Percentiles rank a stretch among this genome's conserved stretches.
phyloP scores from a whole-genome alignment of 805 yeast genomes.

The Saturnispora hagleri region DNA sequence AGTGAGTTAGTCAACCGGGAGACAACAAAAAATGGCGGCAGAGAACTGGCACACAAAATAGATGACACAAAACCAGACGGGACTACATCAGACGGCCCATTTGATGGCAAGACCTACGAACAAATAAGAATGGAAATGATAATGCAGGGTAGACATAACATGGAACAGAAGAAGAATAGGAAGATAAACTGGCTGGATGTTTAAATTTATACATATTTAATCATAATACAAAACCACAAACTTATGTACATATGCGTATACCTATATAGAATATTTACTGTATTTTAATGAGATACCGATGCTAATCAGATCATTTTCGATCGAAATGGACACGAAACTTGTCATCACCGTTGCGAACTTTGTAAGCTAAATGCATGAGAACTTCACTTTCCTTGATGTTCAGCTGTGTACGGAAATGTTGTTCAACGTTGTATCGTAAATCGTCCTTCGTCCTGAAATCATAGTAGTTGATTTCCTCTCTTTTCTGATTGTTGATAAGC shows the following conservation, averaged over 20 bases:
- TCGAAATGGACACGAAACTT: constrained; percentile 33
- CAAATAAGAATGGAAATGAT: constrained; percentile 50
- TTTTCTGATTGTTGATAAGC: constrained; percentile 22
- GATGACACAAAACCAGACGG: not conserved
- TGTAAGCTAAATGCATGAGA: constrained; percentile 80
- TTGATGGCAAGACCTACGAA: constrained; percentile 37
- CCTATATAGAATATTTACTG: not conserved
- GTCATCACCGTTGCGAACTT: constrained; percentile 57
- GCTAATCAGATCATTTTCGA: constrained; percentile 1
- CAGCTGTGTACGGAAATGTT: constrained; percentile 49
- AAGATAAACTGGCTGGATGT: not conserved
- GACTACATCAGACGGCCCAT: constrained; percentile 16
- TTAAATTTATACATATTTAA: not conserved
- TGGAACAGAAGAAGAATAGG: constrained; percentile 2
- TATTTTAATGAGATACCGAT: not conserved
- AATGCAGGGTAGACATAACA: constrained; percentile 41
- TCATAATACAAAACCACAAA: not conserved
- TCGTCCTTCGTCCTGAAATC: constrained; percentile 25
- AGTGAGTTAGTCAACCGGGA: not conserved
- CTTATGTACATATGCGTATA: not conserved
- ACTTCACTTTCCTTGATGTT: constrained; percentile 75
- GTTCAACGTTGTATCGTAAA: constrained; percentile 23
- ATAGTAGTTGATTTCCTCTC: constrained; percentile 20
- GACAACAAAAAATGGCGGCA: not conserved
- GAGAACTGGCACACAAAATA: not conserved